Evolutionary conservation across 2,329 filamentous ascomycete genomes (phyloP), one percentile per base, ranked within the genome.

Genomic region (Pseudogymnoascus sp.): DNA sequence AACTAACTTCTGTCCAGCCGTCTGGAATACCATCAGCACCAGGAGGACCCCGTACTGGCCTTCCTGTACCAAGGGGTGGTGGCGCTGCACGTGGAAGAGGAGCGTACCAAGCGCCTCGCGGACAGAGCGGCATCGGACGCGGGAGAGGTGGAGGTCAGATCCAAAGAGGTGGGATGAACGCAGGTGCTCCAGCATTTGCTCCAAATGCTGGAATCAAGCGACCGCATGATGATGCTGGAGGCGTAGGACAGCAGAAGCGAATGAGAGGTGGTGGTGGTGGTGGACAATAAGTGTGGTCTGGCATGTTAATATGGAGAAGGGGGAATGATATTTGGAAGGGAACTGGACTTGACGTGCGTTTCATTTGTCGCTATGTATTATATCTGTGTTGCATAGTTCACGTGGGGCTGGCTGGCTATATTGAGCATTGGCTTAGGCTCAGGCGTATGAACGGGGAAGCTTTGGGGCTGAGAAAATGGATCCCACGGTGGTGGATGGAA

Each of bases 221-320:
- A 64, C 67, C 71, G 54, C 69, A 70, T 19, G 73, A 72, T 21
- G 68, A 68, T n/a, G 77, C 62, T 45, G 72, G 72, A 36, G 76
- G 72, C 16, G 51, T 34, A 54, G 57, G 66, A 25, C 67, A 66
- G 19, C 70, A 71, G 41, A 82, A 82, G 72, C 75, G 80, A 67
- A 78, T 79, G 67, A 72, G 80, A 67, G 80, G 62, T 5, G 31
- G 57, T 16, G 37, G 57, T 39, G 37, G 57, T n/a, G 31, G 57
- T 39, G 57, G 37, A 14, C 60, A 43, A 61, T 39, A 21, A 39
- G 36, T n/a, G 51, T 34, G 51, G 21, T 57, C 34, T 34, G 51
- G n/a, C 10, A 31, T 34, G 51, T 28, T 57, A 57, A 57, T 57
- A 57, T 19, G 25, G 51, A 16, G 25, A 31, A 34, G n/a, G n/a